Evolutionary conservation across 768 basidiomycete genomes (phyloP).

Genomic region (Leccinum disarticulatum): DNA sequence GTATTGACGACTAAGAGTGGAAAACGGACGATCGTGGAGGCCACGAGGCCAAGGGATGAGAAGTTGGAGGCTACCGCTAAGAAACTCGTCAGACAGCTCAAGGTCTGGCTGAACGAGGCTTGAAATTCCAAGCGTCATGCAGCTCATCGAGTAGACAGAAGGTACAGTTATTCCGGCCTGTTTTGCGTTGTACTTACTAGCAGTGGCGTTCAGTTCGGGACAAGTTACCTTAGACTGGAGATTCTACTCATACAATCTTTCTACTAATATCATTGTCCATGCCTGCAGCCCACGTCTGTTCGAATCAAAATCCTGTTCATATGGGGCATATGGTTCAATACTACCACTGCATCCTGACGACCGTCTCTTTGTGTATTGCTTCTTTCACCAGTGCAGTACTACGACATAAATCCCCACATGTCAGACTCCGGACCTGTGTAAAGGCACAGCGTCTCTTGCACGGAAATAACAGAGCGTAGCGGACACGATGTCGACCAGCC

Average conservation of each 20-base stretch:
- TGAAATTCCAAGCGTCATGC: slow-evolving; percentile 3
- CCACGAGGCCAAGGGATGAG: slow-evolving; percentile 35
- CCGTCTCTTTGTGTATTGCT: too few relatives aligned
- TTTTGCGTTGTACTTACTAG: background rate
- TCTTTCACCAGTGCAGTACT: too few relatives aligned
- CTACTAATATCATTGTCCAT: background rate
- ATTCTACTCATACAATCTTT: background rate
- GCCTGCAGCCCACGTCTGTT: background rate
- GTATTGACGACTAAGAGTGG: slow-evolving; percentile 32
- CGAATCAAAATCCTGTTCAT: background rate
- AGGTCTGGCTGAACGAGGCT: slow-evolving; percentile 37
- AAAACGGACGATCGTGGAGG: slow-evolving; percentile 57
- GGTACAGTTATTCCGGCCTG: background rate
- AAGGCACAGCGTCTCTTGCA: too few relatives aligned
- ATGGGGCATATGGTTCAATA: too few relatives aligned
- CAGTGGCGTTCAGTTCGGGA: background rate
- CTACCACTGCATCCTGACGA: too few relatives aligned
- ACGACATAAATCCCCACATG: too few relatives aligned
- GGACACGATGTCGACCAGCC: too few relatives aligned
- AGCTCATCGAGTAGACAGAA: background rate
- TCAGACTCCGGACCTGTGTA: too few relatives aligned
- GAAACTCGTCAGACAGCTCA: slow-evolving; percentile 49
- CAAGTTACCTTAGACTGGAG: background rate
- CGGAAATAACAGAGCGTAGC: too few relatives aligned
- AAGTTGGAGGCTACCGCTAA: slow-evolving; percentile 53